These are phyloP conservation scores for Akanthomyces uredinophilus DNA, from an alignment of 2,329 filamentous ascomycete genomes.

Conservation along the genomic window DNA sequence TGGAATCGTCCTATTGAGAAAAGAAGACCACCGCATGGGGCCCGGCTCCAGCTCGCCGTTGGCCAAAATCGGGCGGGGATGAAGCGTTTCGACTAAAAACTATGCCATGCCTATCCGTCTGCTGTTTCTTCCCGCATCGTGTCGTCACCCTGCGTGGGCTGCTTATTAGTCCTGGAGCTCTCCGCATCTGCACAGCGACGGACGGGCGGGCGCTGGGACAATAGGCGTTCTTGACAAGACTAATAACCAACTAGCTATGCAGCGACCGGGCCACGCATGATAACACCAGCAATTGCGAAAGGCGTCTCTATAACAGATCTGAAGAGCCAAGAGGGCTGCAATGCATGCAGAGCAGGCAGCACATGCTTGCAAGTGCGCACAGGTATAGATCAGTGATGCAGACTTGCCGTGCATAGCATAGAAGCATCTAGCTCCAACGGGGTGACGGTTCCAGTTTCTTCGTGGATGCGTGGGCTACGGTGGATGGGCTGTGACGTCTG, in stretches of 20 bases:
- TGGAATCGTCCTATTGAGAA: slow-evolving; percentile 4
- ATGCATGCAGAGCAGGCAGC: neutral
- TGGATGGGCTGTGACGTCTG: neutral
- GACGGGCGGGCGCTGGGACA: too few relatives aligned
- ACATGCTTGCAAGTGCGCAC: neutral
- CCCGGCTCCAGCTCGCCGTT: neutral
- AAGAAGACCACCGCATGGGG: neutral
- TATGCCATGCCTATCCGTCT: neutral
- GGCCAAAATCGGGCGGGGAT: neutral
- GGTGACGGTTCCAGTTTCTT: neutral
- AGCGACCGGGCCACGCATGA: too few relatives aligned
- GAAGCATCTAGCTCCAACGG: neutral
- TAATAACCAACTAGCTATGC: too few relatives aligned
- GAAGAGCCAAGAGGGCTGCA: too few relatives aligned
- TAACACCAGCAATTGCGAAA: neutral
- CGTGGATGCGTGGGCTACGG: neutral
- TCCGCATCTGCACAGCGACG: too few relatives aligned
- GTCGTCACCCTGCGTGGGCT: slow-evolving; percentile 3
- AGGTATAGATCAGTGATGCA: neutral
- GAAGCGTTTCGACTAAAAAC: neutral
- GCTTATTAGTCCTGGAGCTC: neutral
- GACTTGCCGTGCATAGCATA: neutral
- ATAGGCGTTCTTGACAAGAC: too few relatives aligned
- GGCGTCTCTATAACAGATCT: neutral
- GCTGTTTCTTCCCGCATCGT: neutral